These are phyloP conservation scores for Rhizopogon vesiculosus DNA, from an alignment of 768 basidiomycete genomes.

Conservation along the genomic window DNA sequence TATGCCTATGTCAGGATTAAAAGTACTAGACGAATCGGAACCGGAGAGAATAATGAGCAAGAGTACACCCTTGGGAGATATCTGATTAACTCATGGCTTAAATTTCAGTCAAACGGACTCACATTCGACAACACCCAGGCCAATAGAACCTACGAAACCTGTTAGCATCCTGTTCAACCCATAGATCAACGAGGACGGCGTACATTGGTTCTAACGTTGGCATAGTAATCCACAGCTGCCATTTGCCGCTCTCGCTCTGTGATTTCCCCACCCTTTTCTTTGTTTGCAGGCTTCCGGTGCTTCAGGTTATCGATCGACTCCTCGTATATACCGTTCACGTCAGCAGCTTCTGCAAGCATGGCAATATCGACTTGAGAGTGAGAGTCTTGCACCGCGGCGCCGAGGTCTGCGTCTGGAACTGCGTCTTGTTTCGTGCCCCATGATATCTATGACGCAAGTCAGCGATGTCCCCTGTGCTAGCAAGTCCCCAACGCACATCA, in stretches of 20 bases:
- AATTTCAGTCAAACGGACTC: slow-evolving; percentile 13
- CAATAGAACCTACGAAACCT: slow-evolving; percentile 50
- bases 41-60: slow-evolving; percentile 66
- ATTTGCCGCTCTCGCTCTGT: slow-evolving; percentile 63
- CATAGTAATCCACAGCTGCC: slow-evolving; percentile 82
- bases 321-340: slow-evolving; percentile 80
- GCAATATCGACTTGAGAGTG: slow-evolving; percentile 85
- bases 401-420: slow-evolving; percentile 69
- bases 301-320: slow-evolving; percentile 76
- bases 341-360: slow-evolving; percentile 75
- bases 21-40: slow-evolving; percentile 51
- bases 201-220: slow-evolving; percentile 80
- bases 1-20: slow-evolving; percentile 41
- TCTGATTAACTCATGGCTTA: background rate
- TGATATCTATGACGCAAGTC: slow-evolving; percentile 51
- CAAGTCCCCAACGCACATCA: slow-evolving; percentile 44
- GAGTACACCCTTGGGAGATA: slow-evolving; percentile 55
- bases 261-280: slow-evolving; percentile 21
- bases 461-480: slow-evolving; percentile 2
- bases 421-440: slow-evolving; percentile 97
- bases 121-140: slow-evolving; percentile 86
- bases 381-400: slow-evolving; percentile 76
- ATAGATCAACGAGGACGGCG: slow-evolving; percentile 5
- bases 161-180: background rate
- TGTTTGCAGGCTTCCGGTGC: slow-evolving; percentile 40